phyloP scores from a whole-genome alignment of 495 filamentous ascomycete genomes.

The Echria macrotheca region DNA sequence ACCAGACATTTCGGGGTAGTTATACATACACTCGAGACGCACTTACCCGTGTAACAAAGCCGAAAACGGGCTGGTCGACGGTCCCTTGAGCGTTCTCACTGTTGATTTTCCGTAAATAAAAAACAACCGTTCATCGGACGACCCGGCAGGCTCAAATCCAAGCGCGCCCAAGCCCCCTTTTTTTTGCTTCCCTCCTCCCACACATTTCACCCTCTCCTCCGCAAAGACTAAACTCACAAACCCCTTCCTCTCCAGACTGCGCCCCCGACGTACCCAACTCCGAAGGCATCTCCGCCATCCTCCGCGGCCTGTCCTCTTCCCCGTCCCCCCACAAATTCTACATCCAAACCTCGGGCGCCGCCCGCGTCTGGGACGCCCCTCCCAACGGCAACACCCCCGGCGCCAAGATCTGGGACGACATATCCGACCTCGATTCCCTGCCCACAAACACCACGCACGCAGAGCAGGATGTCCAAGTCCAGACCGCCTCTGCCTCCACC shows the following conservation, averaged over 20 bases:
- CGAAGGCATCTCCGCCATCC: conserved; percentile 6
- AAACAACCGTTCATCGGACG: too few species aligned
- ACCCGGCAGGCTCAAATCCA: too few species aligned
- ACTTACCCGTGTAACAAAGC: too few species aligned
- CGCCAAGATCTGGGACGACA: conserved; percentile 13
- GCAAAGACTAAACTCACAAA: neutral
- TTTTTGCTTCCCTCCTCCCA: neutral
- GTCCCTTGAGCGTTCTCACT: too few species aligned
- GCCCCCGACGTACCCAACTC: conserved; percentile 8
- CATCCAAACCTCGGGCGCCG: conserved; percentile 15
- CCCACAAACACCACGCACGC: conserved; percentile 10
- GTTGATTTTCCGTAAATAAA: too few species aligned
- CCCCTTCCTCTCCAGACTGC: too few species aligned
- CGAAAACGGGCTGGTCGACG: too few species aligned
- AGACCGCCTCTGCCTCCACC: neutral
- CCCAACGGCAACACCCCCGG: neutral
- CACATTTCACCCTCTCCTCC: neutral
- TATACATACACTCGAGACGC: too few species aligned
- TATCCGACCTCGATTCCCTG: conserved; percentile 8
- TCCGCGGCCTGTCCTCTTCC: conserved; percentile 5
- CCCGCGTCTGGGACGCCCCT: conserved; percentile 9
- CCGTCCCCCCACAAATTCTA: conserved; percentile 7
- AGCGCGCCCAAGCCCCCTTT: too few species aligned
- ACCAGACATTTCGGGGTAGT: too few species aligned
- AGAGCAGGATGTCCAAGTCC: neutral